Conservation (phyloP, 345 rosid species). For the Erucastrum elatum region DNA sequence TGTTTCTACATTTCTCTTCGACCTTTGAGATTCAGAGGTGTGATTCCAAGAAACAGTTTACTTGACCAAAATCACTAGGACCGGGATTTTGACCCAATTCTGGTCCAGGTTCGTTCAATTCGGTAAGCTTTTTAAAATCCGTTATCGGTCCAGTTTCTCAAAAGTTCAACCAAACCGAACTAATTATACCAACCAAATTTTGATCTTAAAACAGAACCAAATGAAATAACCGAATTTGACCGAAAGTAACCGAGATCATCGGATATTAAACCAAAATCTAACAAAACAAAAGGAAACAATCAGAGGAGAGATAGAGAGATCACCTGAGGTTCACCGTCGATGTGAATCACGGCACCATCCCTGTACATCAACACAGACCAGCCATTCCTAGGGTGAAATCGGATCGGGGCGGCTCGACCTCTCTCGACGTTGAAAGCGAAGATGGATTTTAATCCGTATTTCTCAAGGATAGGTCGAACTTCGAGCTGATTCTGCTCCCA, state of each 20-base stretch:
- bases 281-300: neutral
- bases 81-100: neutral
- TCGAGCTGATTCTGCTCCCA: constrained; percentile 92
- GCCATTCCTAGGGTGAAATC: constrained; percentile 73
- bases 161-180: neutral
- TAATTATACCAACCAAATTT: neutral
- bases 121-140: neutral
- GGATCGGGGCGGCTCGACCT: constrained; percentile 81
- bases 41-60: neutral
- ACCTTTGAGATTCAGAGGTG: neutral
- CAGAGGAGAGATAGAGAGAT: neutral
- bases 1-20: neutral
- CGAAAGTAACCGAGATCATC: neutral
- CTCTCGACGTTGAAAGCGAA: constrained; percentile 65
- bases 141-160: neutral
- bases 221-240: neutral
- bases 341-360: constrained; percentile 68
- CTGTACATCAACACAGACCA: constrained; percentile 65
- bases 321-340: constrained; percentile 93
- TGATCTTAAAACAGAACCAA: neutral
- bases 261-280: neutral
- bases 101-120: neutral
- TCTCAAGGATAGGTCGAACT: constrained; percentile 69
- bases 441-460: constrained; percentile 71
- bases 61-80: neutral